Evolutionary conservation across 768 basidiomycete genomes (phyloP).

Genomic region (Leccinum boreale): DNA sequence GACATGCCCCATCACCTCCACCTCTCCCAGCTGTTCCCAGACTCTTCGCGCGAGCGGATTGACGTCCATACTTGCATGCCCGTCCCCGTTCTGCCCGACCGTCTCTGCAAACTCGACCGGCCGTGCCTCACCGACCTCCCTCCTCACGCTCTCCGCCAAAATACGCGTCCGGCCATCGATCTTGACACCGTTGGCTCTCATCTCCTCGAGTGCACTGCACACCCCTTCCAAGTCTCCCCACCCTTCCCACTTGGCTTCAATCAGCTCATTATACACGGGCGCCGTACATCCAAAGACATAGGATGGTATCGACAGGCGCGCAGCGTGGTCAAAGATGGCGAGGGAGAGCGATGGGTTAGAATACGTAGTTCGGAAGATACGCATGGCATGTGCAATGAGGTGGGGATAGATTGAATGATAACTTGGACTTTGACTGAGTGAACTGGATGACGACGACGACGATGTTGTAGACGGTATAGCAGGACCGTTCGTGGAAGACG

Average conservation of each 20-base stretch:
- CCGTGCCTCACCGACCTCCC: conserved; percentile 57
- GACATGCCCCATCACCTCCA: conserved; percentile 51
- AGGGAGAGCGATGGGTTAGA: conserved; percentile 78
- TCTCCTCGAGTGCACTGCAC: conserved; percentile 70
- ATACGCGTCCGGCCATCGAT: conserved; percentile 57
- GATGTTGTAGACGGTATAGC: not conserved
- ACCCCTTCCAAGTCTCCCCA: conserved; percentile 83
- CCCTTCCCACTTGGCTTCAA: conserved; percentile 78
- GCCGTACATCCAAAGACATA: conserved; percentile 92
- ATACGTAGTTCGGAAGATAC: conserved; percentile 73
- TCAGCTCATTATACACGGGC: conserved; percentile 82
- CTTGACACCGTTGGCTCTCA: conserved; percentile 75
- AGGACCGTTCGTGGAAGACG: not conserved
- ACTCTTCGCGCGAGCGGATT: conserved; percentile 34
- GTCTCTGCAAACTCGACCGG: conserved; percentile 37
- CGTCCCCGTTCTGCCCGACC: not conserved
- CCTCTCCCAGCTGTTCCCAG: conserved; percentile 42
- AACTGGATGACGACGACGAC: not conserved
- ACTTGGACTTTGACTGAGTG: conserved; percentile 31
- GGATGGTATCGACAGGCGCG: conserved; percentile 67
- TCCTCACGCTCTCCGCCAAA: conserved; percentile 59
- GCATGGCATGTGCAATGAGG: conserved; percentile 75
- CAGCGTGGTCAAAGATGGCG: conserved; percentile 77
- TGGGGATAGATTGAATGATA: conserved; percentile 71
- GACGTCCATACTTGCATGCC: conserved; percentile 24